These are phyloP conservation scores for Kregervanrija pseudodelftensis DNA, from an alignment of 805 yeast species.

Conservation along the genomic window DNA sequence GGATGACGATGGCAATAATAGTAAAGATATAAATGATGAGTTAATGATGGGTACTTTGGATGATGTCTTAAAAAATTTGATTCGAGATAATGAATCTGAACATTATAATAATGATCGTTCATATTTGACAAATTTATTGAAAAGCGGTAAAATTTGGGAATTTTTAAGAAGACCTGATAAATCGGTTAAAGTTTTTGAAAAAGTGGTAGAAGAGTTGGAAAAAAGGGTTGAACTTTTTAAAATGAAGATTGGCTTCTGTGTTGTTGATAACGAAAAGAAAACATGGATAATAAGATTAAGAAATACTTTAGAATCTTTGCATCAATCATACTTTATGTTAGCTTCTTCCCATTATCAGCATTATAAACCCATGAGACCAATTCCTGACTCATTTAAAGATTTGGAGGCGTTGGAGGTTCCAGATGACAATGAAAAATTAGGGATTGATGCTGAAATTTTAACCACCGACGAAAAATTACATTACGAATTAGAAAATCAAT, in stretches of 20 bases:
- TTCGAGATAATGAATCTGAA: slow-evolving; percentile 45
- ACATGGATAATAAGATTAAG: slow-evolving; percentile 28
- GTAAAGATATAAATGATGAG: slow-evolving; percentile 7
- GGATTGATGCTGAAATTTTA: slow-evolving; percentile 19
- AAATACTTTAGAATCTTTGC: slow-evolving; percentile 53
- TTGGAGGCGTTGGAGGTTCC: slow-evolving; percentile 18
- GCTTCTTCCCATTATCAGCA: slow-evolving; percentile 68
- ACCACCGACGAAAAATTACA: slow-evolving; percentile 22
- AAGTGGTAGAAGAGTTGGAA: slow-evolving; percentile 31
- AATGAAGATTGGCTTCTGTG: not conserved
- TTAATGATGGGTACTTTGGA: slow-evolving; percentile 44
- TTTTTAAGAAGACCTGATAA: slow-evolving; percentile 39
- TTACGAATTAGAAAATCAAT: slow-evolving; percentile 41
- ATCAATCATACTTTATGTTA: slow-evolving; percentile 69
- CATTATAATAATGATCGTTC: slow-evolving; percentile 42
- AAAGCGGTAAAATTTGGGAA: slow-evolving; percentile 67
- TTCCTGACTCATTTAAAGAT: slow-evolving; percentile 27
- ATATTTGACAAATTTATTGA: slow-evolving; percentile 38
- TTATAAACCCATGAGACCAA: slow-evolving; percentile 29
- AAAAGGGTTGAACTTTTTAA: slow-evolving; percentile 13
- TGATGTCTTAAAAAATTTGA: slow-evolving; percentile 62
- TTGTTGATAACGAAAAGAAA: slow-evolving; percentile 5
- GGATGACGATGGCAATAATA: slow-evolving; percentile 7
- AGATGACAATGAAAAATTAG: slow-evolving; percentile 17
- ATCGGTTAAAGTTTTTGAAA: slow-evolving; percentile 43